Evolutionary conservation across 371 early-diverging fungal species (phyloP).

Genomic region (Syncephalastrum sp.): DNA sequence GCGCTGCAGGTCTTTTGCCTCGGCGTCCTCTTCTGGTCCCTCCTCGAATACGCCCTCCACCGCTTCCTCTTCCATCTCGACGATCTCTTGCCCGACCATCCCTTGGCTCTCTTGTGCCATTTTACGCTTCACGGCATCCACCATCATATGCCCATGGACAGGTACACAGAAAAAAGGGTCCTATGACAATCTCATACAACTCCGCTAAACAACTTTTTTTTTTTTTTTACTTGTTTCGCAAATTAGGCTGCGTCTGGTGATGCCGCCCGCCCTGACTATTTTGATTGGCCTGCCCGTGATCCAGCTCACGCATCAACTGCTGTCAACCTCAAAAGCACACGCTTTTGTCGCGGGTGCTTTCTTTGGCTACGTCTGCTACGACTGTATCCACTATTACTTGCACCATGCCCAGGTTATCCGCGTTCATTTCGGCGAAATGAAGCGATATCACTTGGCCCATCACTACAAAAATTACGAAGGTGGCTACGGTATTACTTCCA

Average conservation of each 20-base stretch:
- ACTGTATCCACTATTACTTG: slow-evolving; percentile 90
- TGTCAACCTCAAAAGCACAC: slow-evolving; percentile 49
- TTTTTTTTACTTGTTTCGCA: background rate
- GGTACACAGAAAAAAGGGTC: slow-evolving; percentile 35
- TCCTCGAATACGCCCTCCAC: slow-evolving; percentile 82
- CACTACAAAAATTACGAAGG: slow-evolving; percentile 87
- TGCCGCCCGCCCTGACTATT: slow-evolving; percentile 91
- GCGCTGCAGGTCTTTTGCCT: slow-evolving; percentile 34
- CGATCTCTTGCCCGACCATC: slow-evolving; percentile 81
- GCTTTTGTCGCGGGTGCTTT: slow-evolving; percentile 76
- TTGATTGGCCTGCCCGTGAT: slow-evolving; percentile 65
- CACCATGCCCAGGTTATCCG: slow-evolving; percentile 85
- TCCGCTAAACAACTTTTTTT: no score
- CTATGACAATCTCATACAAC: background rate
- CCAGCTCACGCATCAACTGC: slow-evolving; percentile 47
- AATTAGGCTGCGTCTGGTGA: slow-evolving; percentile 83
- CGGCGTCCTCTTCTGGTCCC: slow-evolving; percentile 82
- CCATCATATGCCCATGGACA: slow-evolving; percentile 95
- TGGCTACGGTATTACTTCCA: slow-evolving; percentile 93
- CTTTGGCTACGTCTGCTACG: slow-evolving; percentile 87
- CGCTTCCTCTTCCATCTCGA: slow-evolving; percentile 93
- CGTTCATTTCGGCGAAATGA: slow-evolving; percentile 79
- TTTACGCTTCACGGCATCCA: slow-evolving; percentile 95
- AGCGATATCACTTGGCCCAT: slow-evolving; percentile 92
- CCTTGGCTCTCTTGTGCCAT: slow-evolving; percentile 67